Evolutionary conservation across 2,329 filamentous ascomycete species (phyloP).

Genomic region (Apiospora rasikravindrae): DNA sequence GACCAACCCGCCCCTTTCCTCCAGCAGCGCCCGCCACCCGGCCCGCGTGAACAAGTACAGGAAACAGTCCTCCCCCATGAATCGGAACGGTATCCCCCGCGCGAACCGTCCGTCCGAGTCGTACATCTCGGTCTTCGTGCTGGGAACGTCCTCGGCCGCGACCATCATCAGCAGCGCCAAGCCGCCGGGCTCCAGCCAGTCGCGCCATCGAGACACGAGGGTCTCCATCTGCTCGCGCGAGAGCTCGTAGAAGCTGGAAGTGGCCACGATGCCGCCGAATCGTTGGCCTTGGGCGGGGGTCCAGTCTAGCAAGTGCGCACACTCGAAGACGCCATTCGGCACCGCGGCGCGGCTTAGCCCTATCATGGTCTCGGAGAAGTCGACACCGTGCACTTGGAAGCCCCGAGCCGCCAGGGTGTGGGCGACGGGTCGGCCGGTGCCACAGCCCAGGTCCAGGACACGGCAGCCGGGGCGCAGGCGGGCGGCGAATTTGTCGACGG

Average conservation of each 20-base stretch:
- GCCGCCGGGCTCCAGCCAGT: slow-evolving; percentile 14
- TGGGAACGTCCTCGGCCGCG: neutral
- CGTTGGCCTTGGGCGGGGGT: neutral
- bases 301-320: neutral
- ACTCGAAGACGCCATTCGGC: neutral
- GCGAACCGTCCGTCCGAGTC: slow-evolving; percentile 8
- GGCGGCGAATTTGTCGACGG: neutral
- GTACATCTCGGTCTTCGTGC: neutral
- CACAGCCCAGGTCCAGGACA: slow-evolving; percentile 8
- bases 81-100: slow-evolving; percentile 9
- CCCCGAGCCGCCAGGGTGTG: slow-evolving; percentile 4
- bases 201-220: neutral
- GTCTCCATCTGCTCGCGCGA: neutral
- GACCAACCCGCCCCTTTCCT: neutral
- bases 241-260: slow-evolving; percentile 6
- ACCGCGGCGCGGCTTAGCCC: neutral
- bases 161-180: neutral
- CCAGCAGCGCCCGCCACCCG: slow-evolving; percentile 13
- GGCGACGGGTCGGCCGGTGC: slow-evolving; percentile 15
- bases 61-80: slow-evolving; percentile 5
- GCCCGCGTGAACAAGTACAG: slow-evolving; percentile 6
- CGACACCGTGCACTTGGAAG: slow-evolving; percentile 5
- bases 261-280: neutral
- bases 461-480: slow-evolving; percentile 2
- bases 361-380: slow-evolving; percentile 4